Evolutionary conservation across 2,329 filamentous ascomycete species (phyloP), one percentile per base, ranked within the genome.

Genomic region (Ceratocystis papillata): DNA sequence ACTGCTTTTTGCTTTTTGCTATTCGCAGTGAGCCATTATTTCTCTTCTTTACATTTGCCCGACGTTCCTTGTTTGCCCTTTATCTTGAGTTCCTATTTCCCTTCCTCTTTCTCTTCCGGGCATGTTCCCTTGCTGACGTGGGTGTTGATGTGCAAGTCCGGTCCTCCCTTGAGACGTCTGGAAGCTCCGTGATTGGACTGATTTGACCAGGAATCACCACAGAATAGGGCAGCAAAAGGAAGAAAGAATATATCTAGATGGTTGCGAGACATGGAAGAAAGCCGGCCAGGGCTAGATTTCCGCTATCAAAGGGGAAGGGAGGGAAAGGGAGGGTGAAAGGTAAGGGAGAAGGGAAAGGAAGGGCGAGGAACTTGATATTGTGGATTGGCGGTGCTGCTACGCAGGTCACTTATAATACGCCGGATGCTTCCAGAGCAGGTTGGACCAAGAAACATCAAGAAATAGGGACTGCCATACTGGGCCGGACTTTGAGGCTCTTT

Each of bases 161-260:
- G 37, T 10, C 22, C 48, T 28, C 48, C 48, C 48, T 53, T 53
- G 48, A 53, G 48, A 12, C 48, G 48, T 10, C 48, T 41, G 10
- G 37, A 53, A 53, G 20, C 5, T 12, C 3, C 3, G 22, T 41
- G 37, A 41, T 41, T 41, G 20, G 8, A 3, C 30, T 59, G 55
- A 20, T 37, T 59, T 28, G 28, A 4, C 30, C 7, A 20, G 8
- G n/a, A 1, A 41, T 41, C 37, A 25, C 25, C 20, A 15, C 17
- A 37, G 33, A 37, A n/a, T 37, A 59, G 28, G 55, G 25, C 25
- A n/a, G 55, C 55, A 37, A 59, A 28, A 55, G 12, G 10, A 55
- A 28, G 10, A 17, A 59, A 59, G 55, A 41, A 41, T 12, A 59
- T 59, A 59, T 59, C 55, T 59, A 30, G 55, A 59, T 59, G 30